Conservation (phyloP, 805 yeast genomes). For the Trichomonascus vanleenenianus region DNA sequence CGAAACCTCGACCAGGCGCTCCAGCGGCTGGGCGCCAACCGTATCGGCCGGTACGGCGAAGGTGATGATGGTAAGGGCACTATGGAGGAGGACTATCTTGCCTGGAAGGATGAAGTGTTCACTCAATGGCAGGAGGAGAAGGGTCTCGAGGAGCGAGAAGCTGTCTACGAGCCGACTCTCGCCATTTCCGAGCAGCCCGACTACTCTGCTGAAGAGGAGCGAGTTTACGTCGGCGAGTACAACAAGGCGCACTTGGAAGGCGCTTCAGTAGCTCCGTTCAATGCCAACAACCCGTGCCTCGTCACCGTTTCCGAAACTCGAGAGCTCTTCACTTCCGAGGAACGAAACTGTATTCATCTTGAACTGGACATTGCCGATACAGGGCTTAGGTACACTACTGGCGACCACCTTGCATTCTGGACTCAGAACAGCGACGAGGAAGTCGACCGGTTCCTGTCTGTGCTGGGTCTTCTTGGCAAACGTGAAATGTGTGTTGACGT, state of each 20-base stretch:
- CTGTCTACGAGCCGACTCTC: constrained; percentile 65
- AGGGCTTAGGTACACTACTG: constrained; percentile 79
- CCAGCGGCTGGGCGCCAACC: constrained; percentile 58
- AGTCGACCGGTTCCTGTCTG: constrained; percentile 54
- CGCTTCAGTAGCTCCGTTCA: constrained; percentile 58
- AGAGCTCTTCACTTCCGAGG: constrained; percentile 59
- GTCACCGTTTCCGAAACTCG: constrained; percentile 54
- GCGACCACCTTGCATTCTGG: constrained; percentile 95
- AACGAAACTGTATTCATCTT: constrained; percentile 79
- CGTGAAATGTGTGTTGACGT: constrained; percentile 52
- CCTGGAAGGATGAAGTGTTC: constrained; percentile 82
- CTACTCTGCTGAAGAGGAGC: constrained; percentile 32
- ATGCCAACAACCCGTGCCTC: constrained; percentile 71
- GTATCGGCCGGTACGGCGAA: constrained; percentile 71
- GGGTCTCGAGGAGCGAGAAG: constrained; percentile 71
- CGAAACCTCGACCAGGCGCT: constrained; percentile 45
- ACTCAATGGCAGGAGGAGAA: constrained; percentile 56
- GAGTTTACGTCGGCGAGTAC: constrained; percentile 80
- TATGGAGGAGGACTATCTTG: constrained; percentile 87
- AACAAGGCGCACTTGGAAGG: constrained; percentile 43
- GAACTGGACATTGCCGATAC: constrained; percentile 77
- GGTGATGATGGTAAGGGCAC: constrained; percentile 96
- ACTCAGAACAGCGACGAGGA: constrained; percentile 80
- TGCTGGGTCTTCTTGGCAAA: constrained; percentile 51
- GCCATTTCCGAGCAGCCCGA: constrained; percentile 22